These are phyloP conservation scores for Pyronema domesticum DNA, from an alignment of 495 filamentous ascomycete genomes.

Conservation along the genomic window DNA sequence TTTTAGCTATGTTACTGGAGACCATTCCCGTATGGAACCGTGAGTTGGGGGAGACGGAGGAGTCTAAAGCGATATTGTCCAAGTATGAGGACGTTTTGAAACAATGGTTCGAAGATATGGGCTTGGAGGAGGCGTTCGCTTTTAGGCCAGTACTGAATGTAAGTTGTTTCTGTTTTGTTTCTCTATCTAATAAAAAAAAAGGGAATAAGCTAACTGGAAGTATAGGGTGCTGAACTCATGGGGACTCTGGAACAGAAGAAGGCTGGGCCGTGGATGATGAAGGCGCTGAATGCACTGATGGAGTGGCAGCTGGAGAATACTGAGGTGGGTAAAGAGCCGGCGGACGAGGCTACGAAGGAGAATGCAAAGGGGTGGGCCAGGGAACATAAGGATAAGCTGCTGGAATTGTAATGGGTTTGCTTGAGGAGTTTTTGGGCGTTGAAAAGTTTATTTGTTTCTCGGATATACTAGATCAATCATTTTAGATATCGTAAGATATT, in stretches of 20 bases:
- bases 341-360: constrained; percentile 37
- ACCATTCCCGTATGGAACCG: constrained; percentile 30
- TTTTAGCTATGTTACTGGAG: constrained; percentile 55
- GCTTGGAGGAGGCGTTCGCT: constrained; percentile 29
- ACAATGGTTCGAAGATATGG: constrained; percentile 27
- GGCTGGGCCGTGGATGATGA: constrained; percentile 62
- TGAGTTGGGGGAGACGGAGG: not conserved
- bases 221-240: constrained; percentile 48
- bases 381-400: not conserved
- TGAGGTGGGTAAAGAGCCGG: constrained; percentile 47
- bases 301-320: constrained; percentile 79
- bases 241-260: constrained; percentile 37
- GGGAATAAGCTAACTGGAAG: constrained; percentile 15
- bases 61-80: constrained; percentile 1
- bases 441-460: not conserved
- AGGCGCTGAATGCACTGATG: constrained; percentile 51
- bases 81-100: constrained; percentile 32
- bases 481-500: no score
- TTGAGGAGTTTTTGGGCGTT: not conserved
- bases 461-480: no score
- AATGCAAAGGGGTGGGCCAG: constrained; percentile 27
- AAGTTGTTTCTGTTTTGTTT: not conserved
- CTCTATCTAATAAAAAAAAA: not conserved
- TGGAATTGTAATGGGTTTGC: not conserved
- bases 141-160: constrained; percentile 12